These are phyloP conservation scores for Globisporangium iwayamae DNA, from an alignment of 352 stramenopile genomes.

Conservation along the genomic window DNA sequence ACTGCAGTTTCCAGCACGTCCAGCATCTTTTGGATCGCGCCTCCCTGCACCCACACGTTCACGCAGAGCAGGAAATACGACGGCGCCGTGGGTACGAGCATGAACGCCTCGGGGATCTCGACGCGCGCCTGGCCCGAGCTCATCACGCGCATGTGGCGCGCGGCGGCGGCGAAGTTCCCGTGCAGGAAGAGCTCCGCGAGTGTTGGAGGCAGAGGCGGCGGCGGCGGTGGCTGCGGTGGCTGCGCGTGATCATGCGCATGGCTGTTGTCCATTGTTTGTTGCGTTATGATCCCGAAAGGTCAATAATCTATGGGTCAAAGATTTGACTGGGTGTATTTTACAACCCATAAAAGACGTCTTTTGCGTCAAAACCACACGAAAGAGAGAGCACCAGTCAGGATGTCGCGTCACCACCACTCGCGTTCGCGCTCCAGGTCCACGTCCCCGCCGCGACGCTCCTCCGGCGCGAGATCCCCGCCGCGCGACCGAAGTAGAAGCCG, in stretches of 20 bases:
- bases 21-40: conserved; percentile 7
- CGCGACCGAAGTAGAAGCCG: neutral
- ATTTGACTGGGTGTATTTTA: neutral
- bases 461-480: neutral
- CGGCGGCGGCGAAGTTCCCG: conserved; percentile 22
- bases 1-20: conserved; percentile 14
- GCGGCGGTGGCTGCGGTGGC: neutral
- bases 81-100: conserved; percentile 23
- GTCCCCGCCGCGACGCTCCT: neutral
- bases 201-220: conserved; percentile 5
- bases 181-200: conserved; percentile 35
- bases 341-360: neutral
- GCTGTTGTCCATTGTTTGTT: conserved; percentile 1
- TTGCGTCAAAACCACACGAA: neutral
- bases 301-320: neutral
- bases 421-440: conserved; percentile 13
- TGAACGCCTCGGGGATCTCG: conserved; percentile 36
- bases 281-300: neutral
- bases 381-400: neutral
- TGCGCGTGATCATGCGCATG: conserved; percentile 4
- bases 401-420: conserved; percentile 7
- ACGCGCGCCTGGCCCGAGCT: conserved; percentile 25
- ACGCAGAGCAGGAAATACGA: conserved; percentile 41
- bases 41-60: conserved; percentile 18
- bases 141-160: conserved; percentile 31